Percentiles rank a stretch among this genome's conserved stretches.
phyloP scores from a whole-genome alignment of 2,329 filamentous ascomycete genomes.

The Pyrenophora seminiperda region DNA sequence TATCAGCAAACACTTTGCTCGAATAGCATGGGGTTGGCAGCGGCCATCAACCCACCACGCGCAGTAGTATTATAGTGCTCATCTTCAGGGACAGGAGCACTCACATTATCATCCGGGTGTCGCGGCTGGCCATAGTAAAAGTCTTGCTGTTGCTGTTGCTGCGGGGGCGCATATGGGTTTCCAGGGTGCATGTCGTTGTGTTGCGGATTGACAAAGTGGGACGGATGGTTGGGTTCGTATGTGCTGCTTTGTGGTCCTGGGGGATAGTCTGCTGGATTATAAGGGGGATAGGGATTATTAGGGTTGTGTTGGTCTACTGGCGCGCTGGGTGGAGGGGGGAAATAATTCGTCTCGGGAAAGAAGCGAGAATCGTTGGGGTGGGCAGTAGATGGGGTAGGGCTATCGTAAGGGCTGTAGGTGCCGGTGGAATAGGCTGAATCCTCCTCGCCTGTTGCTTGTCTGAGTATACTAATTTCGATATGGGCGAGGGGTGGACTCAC shows the following conservation, averaged over 20 bases:
- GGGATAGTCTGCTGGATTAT: constrained; percentile 54
- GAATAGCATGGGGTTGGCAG: constrained; percentile 28
- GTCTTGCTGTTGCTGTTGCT: constrained; percentile 26
- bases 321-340: constrained; percentile 54
- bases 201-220: constrained; percentile 38
- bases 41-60: constrained; percentile 45
- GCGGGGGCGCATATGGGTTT: constrained; percentile 35
- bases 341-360: constrained; percentile 55
- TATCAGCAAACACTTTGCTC: constrained; percentile 9
- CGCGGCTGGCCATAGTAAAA: constrained; percentile 44
- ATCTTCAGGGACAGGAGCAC: constrained; percentile 46
- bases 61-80: constrained; percentile 27
- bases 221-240: constrained; percentile 36
- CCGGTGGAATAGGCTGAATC: constrained; percentile 44
- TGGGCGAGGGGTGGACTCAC: constrained; percentile 48
- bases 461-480: constrained; percentile 26
- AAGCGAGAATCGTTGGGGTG: constrained; percentile 41
- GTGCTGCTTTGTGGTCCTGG: constrained; percentile 31
- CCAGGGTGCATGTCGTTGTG: constrained; percentile 36
- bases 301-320: constrained; percentile 37
- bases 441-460: constrained; percentile 36
- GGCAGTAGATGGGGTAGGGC: constrained; percentile 42
- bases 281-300: constrained; percentile 37
- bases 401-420: constrained; percentile 37
- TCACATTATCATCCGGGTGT: constrained; percentile 56